phyloP scores from a whole-genome alignment of 2,329 filamentous ascomycete genomes.

The Botrytis fabae region DNA sequence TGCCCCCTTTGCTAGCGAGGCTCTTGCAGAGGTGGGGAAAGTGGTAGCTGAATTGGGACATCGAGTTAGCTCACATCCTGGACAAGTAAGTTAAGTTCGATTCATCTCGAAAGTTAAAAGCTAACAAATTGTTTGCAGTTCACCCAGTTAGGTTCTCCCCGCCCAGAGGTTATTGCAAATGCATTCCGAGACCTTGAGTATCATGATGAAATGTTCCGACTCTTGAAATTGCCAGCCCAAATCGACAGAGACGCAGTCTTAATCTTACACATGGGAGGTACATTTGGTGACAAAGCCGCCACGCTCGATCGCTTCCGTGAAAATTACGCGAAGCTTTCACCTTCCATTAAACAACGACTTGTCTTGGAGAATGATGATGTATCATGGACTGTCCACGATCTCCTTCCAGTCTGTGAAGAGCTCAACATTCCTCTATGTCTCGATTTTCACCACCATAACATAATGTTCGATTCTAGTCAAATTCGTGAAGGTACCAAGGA shows the following conservation, averaged over 20 bases:
- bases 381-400: slow-evolving; percentile 85
- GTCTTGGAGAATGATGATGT: slow-evolving; percentile 96
- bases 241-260: slow-evolving; percentile 84
- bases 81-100: slow-evolving; percentile 51
- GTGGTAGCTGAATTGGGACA: slow-evolving; percentile 79
- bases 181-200: slow-evolving; percentile 83
- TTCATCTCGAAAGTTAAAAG: neutral
- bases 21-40: slow-evolving; percentile 72
- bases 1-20: slow-evolving; percentile 77
- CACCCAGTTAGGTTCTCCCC: slow-evolving; percentile 85
- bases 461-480: slow-evolving; percentile 72
- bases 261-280: slow-evolving; percentile 91
- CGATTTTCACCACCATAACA: slow-evolving; percentile 95
- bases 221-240: slow-evolving; percentile 76
- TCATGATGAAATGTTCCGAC: slow-evolving; percentile 78
- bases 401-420: slow-evolving; percentile 87
- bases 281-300: slow-evolving; percentile 72
- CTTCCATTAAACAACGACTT: slow-evolving; percentile 73
- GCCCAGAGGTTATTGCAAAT: slow-evolving; percentile 71
- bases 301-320: slow-evolving; percentile 55
- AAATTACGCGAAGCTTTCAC: slow-evolving; percentile 57
- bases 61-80: slow-evolving; percentile 85
- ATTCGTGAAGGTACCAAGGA: slow-evolving; percentile 83
- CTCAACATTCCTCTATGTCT: slow-evolving; percentile 91
- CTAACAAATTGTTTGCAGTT: slow-evolving; percentile 49